Evolutionary conservation across 768 basidiomycete species (phyloP), one percentile per base, ranked within the genome.

Genomic region (Podaxis sp.): DNA sequence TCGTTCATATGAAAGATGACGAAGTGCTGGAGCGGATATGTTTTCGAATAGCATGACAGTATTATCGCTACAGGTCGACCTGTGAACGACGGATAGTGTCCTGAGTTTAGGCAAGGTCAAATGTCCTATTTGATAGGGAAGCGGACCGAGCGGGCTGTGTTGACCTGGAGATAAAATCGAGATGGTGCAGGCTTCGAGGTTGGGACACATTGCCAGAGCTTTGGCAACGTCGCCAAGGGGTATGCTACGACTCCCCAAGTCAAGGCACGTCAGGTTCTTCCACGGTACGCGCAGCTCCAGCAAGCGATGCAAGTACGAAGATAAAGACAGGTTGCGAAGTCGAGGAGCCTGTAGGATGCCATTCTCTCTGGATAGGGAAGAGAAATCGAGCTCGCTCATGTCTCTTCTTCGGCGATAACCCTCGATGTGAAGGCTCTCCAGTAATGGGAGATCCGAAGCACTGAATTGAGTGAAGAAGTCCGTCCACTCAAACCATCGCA

Each of bases 1-100:
- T 41, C 52, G 37, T 26, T 61, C 40, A 46, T 61, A 61, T 12
- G 60, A 44, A 13, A 61, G 52, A 33, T 61, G 60, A 28, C 26
- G 36, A 22, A 61, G 60, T 20, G 37, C 22, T 12, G 60, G 60
- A 5, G 60, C 20, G 2, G 41, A 28, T 46, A 61, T 6, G 22
- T 24, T 41, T n/a, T 26, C 51, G 10, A 54, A 36, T 2, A 61
- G n/a, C 28, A 41, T 40, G n/a, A 10, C 26, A 15, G 41, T 15
- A n/a, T 54, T 40, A 30, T 54, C 60, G 28, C 10, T 44, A 13
- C 24, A 26, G 10, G 12, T 22, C 5, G 50, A 30, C n/a, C 60
- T 30, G 22, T 30, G 30, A 5, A 28, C 33, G 20, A 61, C 24
- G 3, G 2, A 15, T n/a, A 60, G 37, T 8, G 51, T 30, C 15